Evolutionary conservation across 2,329 filamentous ascomycete genomes (phyloP), one percentile per base, ranked within the genome.

Genomic region (Exophiala phaeomuriformis): DNA sequence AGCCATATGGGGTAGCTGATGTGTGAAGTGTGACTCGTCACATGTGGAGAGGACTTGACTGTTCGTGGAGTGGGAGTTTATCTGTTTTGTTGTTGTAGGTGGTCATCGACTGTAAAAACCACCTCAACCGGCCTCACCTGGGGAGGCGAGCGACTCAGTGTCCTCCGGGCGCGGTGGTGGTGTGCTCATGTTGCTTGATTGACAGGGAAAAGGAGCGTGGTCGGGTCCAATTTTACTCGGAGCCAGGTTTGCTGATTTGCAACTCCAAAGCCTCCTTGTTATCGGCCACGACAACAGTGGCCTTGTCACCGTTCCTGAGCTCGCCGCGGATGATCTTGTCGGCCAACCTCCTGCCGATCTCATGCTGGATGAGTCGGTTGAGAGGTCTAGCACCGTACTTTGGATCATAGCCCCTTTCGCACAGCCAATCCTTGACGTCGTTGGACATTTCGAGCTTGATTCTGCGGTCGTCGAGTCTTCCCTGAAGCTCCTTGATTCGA

Each of bases 281-380:
- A 3, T 52, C 12, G n/a, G 48, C 46, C 4, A 59, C 31, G 10
- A 72, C 74, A 8, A 95, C 86, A 54, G 77, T 77, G 3, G 86
- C 91, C 2, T 73, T 79, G 64, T 95, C 84, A 0, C 89, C 90
- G 53, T 76, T 80, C 69, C 83, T 86, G 55, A 97, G 72, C 69
- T 89, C 75, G 19, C 93, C 93, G 51, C 86, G 78, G 63, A 97
- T 97, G 64, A 98, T 94, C 73, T 85, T 86, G 66, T 95, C 90
- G 0, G 93, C 93, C 37, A 97, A 77, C 2, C 82, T 78, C 68
- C 96, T 96, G 55, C 88, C 85, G 61, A 98, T 89, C 71, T 96
- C 83, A 65, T 86, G 95, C 27, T 86, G 82, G 61, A 97, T 96
- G 49, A 97, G 78, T 36, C 93, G 79, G 69, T 97, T 96, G 32